Conservation (phyloP, 2,329 filamentous ascomycete species). For the Calonectria ilicicola region DNA sequence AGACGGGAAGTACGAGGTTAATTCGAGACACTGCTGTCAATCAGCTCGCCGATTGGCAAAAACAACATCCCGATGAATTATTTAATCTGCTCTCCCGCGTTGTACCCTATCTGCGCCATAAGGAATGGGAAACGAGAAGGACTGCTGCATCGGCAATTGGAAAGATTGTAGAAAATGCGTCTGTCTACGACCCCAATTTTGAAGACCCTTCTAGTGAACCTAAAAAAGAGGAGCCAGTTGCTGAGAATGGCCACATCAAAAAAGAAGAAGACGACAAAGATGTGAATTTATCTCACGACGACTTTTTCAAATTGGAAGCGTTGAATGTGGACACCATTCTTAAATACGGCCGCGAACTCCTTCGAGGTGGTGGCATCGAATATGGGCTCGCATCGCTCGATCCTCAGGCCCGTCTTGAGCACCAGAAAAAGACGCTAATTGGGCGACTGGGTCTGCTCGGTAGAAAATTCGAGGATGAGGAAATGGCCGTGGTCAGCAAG, state of each 20-base stretch:
- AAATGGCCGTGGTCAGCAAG: slow-evolving; percentile 70
- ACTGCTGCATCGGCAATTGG: slow-evolving; percentile 95
- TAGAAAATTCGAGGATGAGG: slow-evolving; percentile 86
- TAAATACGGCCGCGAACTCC: slow-evolving; percentile 83
- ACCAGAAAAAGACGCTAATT: slow-evolving; percentile 89
- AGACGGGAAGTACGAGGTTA: slow-evolving; percentile 95
- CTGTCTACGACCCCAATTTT: slow-evolving; percentile 87
- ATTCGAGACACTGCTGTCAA: slow-evolving; percentile 98
- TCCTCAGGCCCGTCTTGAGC: slow-evolving; percentile 81
- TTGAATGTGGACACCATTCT: slow-evolving; percentile 86
- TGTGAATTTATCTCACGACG: slow-evolving; percentile 59
- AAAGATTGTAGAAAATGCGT: slow-evolving; percentile 91
- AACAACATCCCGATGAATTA: slow-evolving; percentile 95
- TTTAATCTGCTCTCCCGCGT: slow-evolving; percentile 95
- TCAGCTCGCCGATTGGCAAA: slow-evolving; percentile 97
- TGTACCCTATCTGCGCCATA: slow-evolving; percentile 94
- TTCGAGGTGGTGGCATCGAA: slow-evolving; percentile 89
- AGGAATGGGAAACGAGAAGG: slow-evolving; percentile 96
- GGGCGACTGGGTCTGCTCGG: slow-evolving; percentile 87
- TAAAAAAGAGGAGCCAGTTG: slow-evolving; percentile 52
- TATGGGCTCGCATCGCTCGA: slow-evolving; percentile 86
- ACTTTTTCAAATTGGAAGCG: slow-evolving; percentile 77
- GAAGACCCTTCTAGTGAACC: slow-evolving; percentile 67
- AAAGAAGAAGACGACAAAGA: slow-evolving; percentile 70
- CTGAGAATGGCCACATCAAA: slow-evolving; percentile 62